Percentiles rank a stretch among this genome's conserved stretches.
phyloP scores from a whole-genome alignment of 2,329 filamentous ascomycete genomes.

The Diaporthe caulivora region DNA sequence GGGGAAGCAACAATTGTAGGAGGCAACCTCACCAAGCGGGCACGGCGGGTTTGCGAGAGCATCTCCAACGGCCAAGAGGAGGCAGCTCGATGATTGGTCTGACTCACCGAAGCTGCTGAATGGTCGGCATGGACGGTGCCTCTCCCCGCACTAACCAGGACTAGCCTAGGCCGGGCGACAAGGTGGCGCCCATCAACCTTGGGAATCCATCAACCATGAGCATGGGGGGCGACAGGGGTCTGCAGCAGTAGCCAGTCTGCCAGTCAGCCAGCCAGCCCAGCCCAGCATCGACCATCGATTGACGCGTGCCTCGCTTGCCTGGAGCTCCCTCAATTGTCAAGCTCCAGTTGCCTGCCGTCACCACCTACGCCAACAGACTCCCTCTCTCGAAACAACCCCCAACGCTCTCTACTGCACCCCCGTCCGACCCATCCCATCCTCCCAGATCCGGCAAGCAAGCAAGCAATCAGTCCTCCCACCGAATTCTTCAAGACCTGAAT shows the following conservation, averaged over 20 bases:
- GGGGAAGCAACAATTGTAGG: conserved; percentile 24
- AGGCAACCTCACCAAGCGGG: conserved; percentile 7
- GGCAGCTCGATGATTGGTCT: conserved; percentile 19
- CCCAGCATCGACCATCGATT: too few relatives aligned
- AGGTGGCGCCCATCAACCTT: too few relatives aligned
- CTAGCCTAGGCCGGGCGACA: not conserved
- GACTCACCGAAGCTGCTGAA: not conserved
- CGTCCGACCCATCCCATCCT: conserved; percentile 7
- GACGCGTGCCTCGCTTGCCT: conserved; percentile 56
- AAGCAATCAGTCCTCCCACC: not conserved
- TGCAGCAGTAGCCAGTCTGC: too few relatives aligned
- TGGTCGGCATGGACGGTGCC: not conserved
- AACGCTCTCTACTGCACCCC: conserved; percentile 28
- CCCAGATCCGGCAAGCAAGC: conserved; percentile 23
- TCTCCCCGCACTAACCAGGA: conserved; percentile 7
- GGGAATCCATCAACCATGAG: not conserved
- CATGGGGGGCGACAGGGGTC: not conserved
- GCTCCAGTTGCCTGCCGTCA: conserved; percentile 41
- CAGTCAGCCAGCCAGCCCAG: too few relatives aligned
- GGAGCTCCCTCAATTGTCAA: conserved; percentile 51
- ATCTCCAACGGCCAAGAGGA: conserved; percentile 15
- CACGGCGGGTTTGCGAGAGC: not conserved
- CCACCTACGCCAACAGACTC: conserved; percentile 41
- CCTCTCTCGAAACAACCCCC: conserved; percentile 40
- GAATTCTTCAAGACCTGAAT: conserved; percentile 2